phyloP scores from a whole-genome alignment of 495 filamentous ascomycete species.

The Daldinia concentrica region DNA sequence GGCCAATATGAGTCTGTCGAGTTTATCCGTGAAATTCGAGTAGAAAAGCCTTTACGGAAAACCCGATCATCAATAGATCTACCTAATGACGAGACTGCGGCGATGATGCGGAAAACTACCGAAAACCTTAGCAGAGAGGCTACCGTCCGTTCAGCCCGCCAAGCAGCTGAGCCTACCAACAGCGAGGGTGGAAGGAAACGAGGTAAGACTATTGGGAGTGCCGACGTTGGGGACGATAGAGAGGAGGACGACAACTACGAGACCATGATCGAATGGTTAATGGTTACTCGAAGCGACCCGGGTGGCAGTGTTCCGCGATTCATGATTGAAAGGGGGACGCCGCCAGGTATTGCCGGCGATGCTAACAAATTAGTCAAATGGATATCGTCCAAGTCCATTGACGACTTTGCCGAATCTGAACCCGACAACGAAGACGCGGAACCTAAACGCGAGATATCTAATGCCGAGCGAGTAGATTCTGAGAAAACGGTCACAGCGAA shows the following conservation, averaged over 20 bases:
- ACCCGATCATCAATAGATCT: constrained; percentile 49
- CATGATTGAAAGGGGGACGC: constrained; percentile 93
- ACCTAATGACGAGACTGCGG: constrained; percentile 38
- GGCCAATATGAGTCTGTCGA: constrained; percentile 93
- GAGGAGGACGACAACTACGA: constrained; percentile 61
- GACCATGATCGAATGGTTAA: constrained; percentile 87
- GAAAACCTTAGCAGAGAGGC: constrained; percentile 45
- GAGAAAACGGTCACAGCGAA: constrained; percentile 23
- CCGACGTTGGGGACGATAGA: constrained; percentile 18
- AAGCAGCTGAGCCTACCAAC: constrained; percentile 19
- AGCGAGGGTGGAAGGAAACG: constrained; percentile 27
- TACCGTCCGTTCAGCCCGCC: constrained; percentile 44
- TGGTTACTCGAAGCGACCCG: constrained; percentile 94
- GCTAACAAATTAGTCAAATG: constrained; percentile 88
- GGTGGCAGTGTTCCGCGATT: constrained; percentile 92
- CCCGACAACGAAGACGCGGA: constrained; percentile 26
- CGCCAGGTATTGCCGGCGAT: constrained; percentile 81
- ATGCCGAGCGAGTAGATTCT: constrained; percentile 20
- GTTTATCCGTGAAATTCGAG: constrained; percentile 83
- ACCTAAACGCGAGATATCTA: constrained; percentile 28
- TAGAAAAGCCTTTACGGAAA: constrained; percentile 49
- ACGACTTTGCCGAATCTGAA: constrained; percentile 51
- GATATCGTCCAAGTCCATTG: constrained; percentile 68
- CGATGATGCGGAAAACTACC: constrained; percentile 9
- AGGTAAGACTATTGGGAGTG: constrained; percentile 31